Percentiles rank a stretch among this genome's conserved stretches.
phyloP scores from a whole-genome alignment of 2,329 filamentous ascomycete species.

The Botrytis elliptica region DNA sequence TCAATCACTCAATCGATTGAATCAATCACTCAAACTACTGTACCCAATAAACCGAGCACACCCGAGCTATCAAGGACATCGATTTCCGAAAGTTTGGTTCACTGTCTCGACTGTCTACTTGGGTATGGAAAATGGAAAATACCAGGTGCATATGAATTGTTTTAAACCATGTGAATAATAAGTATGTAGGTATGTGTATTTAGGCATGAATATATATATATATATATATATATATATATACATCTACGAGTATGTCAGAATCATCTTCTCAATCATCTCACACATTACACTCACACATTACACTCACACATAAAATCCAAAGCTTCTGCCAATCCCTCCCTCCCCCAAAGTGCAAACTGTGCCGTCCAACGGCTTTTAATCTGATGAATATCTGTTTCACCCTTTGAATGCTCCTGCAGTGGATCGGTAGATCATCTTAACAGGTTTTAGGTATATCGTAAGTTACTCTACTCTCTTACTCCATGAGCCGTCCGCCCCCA shows the following conservation, averaged over 20 bases:
- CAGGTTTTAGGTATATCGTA: background rate
- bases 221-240: no score
- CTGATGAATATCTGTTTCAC: slow-evolving; percentile 3
- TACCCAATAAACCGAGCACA: background rate
- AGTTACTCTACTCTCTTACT: background rate
- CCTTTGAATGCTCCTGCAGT: background rate
- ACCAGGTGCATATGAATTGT: background rate
- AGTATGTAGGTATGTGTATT: no score
- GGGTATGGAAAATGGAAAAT: background rate
- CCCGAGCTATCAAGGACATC: background rate
- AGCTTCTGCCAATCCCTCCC: background rate
- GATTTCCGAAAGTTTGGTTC: background rate
- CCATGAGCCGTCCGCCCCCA: background rate
- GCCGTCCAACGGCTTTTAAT: slow-evolving; percentile 3
- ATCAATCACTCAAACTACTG: background rate
- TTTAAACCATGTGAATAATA: no score
- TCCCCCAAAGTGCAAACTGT: background rate
- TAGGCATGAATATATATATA: no score
- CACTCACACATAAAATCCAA: background rate
- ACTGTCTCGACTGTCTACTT: background rate
- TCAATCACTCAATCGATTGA: background rate
- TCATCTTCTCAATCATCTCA: background rate
- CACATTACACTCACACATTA: no score
- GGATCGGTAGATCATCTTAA: slow-evolving; percentile 1
- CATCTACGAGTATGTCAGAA: background rate